phyloP scores from a whole-genome alignment of 179 eudicot genomes.

The Patellifolia procumbens region DNA sequence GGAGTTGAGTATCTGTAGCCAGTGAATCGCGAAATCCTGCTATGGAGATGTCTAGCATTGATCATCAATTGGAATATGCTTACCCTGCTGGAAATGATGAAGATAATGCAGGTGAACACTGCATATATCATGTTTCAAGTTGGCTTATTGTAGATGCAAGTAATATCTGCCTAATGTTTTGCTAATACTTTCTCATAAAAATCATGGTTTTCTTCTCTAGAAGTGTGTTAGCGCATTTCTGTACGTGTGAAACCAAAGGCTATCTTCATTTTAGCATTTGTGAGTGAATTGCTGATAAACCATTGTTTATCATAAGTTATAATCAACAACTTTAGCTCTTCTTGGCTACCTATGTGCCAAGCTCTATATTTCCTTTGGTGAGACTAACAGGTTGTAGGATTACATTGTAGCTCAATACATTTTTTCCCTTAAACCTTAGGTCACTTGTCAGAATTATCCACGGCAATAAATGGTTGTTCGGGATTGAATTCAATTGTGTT shows the following conservation, averaged over 20 bases:
- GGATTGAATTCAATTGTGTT: not conserved
- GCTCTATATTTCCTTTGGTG: not conserved
- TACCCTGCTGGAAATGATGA: slow-evolving; percentile 10
- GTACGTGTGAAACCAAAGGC: not conserved
- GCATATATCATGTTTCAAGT: not conserved
- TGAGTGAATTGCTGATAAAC: not conserved
- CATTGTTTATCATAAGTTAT: no score
- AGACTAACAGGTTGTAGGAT: not conserved
- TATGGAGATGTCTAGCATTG: slow-evolving; percentile 9
- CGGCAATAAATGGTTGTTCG: not conserved
- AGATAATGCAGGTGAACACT: slow-evolving; percentile 17
- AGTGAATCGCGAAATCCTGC: not conserved
- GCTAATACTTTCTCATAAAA: not conserved
- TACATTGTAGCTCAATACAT: not conserved
- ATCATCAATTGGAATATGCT: slow-evolving; percentile 7
- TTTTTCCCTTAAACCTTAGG: not conserved
- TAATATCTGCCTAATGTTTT: not conserved
- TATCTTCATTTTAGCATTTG: not conserved
- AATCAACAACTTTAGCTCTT: not conserved
- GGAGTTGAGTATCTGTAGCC: not conserved
- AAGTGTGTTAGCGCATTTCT: not conserved
- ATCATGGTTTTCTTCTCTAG: not conserved
- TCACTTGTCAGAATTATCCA: not conserved
- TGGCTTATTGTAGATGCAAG: not conserved
- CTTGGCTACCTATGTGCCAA: not conserved